Conservation (phyloP, 257 asterid genomes). For the Solanum megistacrolobum region DNA sequence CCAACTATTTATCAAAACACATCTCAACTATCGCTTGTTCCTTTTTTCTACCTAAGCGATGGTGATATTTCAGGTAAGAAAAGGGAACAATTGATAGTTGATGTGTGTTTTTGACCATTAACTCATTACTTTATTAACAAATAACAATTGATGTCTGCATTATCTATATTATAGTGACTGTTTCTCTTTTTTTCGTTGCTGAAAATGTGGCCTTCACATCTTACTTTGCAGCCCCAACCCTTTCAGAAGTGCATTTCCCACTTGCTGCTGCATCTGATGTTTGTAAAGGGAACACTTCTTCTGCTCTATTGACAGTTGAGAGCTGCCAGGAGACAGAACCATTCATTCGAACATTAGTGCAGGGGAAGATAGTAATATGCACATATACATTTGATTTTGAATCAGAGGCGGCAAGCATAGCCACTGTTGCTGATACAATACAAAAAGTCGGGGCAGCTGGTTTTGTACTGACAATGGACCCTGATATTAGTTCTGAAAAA, state of each 20-base stretch:
- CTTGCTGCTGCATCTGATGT: slow-evolving; percentile 65
- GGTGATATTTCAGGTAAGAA: background rate
- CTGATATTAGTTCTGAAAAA: slow-evolving; percentile 38
- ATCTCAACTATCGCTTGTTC: background rate
- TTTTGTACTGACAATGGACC: slow-evolving; percentile 58
- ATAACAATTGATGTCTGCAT: background rate
- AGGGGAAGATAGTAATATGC: slow-evolving; percentile 55
- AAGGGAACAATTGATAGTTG: background rate
- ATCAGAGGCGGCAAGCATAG: slow-evolving; percentile 36
- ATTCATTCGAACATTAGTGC: slow-evolving; percentile 36
- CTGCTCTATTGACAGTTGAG: slow-evolving; percentile 29
- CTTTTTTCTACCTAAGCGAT: background rate
- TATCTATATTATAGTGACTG: background rate
- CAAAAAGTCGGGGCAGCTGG: slow-evolving; percentile 49
- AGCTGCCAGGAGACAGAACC: slow-evolving; percentile 49
- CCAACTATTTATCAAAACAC: background rate
- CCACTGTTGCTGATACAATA: slow-evolving; percentile 39
- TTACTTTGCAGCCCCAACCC: slow-evolving; percentile 47
- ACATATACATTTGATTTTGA: slow-evolving; percentile 47
- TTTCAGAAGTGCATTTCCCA: slow-evolving; percentile 26
- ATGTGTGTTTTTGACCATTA: background rate
- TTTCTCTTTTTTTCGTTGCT: background rate
- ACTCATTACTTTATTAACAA: background rate
- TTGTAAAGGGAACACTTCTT: slow-evolving; percentile 25
- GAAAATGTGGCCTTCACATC: background rate